phyloP scores from a whole-genome alignment of 2,329 filamentous ascomycete genomes.

The Aspergillus ibericus region DNA sequence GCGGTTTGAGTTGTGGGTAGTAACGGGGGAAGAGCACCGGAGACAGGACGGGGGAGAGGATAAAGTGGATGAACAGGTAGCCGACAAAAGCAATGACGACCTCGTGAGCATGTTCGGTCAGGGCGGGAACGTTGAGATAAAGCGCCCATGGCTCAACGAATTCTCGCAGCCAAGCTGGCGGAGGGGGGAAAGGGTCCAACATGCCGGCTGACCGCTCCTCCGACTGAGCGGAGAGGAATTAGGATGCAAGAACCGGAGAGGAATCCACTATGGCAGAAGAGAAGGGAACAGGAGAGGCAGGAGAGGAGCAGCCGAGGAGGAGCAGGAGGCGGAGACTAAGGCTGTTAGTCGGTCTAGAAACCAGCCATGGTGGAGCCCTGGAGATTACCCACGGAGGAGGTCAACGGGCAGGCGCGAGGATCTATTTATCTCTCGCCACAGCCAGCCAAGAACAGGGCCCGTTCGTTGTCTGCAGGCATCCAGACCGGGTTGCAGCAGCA shows the following conservation, averaged over 20 bases:
- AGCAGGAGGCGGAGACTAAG: slow-evolving; percentile 5
- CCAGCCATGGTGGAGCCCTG: not conserved
- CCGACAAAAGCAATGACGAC: slow-evolving; percentile 56
- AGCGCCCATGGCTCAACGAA: slow-evolving; percentile 53
- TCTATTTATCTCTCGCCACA: slow-evolving; percentile 1
- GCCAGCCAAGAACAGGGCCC: not conserved
- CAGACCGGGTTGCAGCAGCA: not conserved
- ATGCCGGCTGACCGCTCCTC: slow-evolving; percentile 31
- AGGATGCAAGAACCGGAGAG: slow-evolving; percentile 6
- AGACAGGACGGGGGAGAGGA: slow-evolving; percentile 58
- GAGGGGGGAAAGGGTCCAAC: slow-evolving; percentile 48
- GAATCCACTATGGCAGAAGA: slow-evolving; percentile 13
- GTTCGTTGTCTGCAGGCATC: not conserved
- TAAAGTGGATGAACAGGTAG: slow-evolving; percentile 57
- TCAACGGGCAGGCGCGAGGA: not conserved
- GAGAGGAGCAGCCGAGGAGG: slow-evolving; percentile 8
- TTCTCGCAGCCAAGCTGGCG: slow-evolving; percentile 53
- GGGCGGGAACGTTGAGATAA: slow-evolving; percentile 53
- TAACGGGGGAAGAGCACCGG: slow-evolving; percentile 53
- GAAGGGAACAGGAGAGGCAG: slow-evolving; percentile 11
- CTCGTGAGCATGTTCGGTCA: slow-evolving; percentile 63
- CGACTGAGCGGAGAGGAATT: not conserved
- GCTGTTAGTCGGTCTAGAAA: not conserved
- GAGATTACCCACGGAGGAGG: not conserved
- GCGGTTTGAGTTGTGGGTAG: slow-evolving; percentile 55